Evolutionary conservation across 2,329 filamentous ascomycete genomes (phyloP), one percentile per base, ranked within the genome.

Genomic region (Coniosporium tulheliwenetii): DNA sequence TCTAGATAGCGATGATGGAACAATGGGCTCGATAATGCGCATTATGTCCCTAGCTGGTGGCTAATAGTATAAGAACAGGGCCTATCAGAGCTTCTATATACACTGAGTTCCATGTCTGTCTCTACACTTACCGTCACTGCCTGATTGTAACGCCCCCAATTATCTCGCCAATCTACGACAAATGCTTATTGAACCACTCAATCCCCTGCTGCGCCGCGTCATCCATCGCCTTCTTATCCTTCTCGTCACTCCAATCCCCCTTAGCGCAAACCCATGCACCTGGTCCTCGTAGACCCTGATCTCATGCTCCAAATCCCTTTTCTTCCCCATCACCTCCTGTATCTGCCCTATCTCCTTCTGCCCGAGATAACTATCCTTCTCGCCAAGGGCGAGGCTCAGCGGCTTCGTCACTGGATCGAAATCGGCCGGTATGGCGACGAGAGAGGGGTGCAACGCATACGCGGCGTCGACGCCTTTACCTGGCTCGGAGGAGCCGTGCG

Each of bases 161-260:
- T n/a, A n/a, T n/a, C n/a, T n/a, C n/a, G n/a, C n/a, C n/a, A n/a
- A n/a, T n/a, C 15, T 38, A 41, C 35, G 26, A 32, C 26, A 62
- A 43, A 48, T 58, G 58, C 46, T 57, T 59, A 19, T 54, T 50
- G 39, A 62, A 61, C 58, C 56, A 64, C 39, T 57, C 56, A 44
- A 62, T 52, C 2, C 61, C 61, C 45, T 64, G 62, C 51, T 60
- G 54, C 45, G 56, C 52, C 8, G 59, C 55, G 39, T 64, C 59
- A 53, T 67, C 64, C 62, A 66, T 64, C 36, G 64, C 63, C 53
- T 64, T 61, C 56, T 59, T 62, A 42, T 65, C 63, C 50, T 62
- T 61, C 39, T 66, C 63, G 42, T 50, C 56, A 36, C 52, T 56
- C 59, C 58, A 64, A 47, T 65, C 62, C 60, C 56, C 32, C 64